Conservation (phyloP, 306 rosid species). For the Ammopiptanthus mongolicus region DNA sequence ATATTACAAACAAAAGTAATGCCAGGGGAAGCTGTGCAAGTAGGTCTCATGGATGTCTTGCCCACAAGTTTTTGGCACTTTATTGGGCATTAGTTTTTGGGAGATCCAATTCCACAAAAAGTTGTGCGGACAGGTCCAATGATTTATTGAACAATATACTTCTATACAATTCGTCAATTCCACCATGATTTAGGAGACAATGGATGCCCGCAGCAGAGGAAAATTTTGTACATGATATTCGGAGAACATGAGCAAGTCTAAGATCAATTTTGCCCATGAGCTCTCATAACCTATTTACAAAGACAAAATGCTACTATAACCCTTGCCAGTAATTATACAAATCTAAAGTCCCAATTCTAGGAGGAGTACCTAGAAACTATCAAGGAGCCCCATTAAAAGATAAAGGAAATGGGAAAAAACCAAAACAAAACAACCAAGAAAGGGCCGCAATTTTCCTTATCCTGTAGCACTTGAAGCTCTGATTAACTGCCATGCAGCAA, state of each 20-base stretch:
- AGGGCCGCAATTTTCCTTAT: neutral
- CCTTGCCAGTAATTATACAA: conserved; percentile 5
- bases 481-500: conserved; percentile 12
- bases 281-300: conserved; percentile 23
- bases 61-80: neutral
- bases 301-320: neutral
- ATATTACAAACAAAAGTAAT: neutral
- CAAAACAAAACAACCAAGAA: neutral
- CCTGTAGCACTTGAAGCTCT: conserved; percentile 1
- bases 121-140: no score
- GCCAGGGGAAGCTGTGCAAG: no score
- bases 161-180: conserved; percentile 21
- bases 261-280: conserved; percentile 2
- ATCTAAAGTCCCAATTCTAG: conserved; percentile 1
- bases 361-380: neutral
- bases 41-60: neutral
- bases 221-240: neutral
- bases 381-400: neutral
- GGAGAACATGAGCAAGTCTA: conserved; percentile 11
- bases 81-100: neutral
- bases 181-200: conserved; percentile 10
- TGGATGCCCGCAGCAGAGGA: neutral
- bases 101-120: neutral
- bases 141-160: neutral
- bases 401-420: neutral